A percentile compares a stretch with the other conserved stretches of the same genome.
These are phyloP conservation scores for Planoprotostelium fungivorum DNA, from an alignment of 78 protist species.

Conservation along the genomic window DNA sequence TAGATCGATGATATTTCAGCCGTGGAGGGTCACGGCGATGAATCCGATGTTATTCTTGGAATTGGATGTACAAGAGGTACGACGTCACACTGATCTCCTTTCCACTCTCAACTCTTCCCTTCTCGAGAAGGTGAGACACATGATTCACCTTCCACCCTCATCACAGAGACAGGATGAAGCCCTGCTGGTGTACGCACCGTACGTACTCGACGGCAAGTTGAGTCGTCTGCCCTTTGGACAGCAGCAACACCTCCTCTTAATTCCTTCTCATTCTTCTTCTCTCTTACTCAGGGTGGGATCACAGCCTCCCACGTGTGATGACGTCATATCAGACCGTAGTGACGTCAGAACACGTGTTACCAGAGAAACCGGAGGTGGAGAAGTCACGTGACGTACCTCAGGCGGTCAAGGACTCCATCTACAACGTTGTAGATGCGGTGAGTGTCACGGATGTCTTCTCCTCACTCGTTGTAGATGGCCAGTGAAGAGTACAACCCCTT, in stretches of 20 bases:
- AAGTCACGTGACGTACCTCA: background rate
- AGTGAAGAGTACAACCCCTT: background rate
- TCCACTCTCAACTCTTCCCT: background rate
- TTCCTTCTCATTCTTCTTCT: background rate
- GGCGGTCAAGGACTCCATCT: too few species aligned
- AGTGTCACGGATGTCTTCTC: background rate
- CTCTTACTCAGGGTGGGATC: background rate
- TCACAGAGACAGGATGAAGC: background rate
- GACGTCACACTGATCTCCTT: background rate
- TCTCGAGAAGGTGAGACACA: background rate
- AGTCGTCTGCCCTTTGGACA: background rate
- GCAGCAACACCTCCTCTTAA: background rate
- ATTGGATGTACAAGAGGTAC: background rate
- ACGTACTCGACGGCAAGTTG: background rate
- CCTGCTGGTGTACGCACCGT: background rate
- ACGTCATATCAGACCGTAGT: background rate
- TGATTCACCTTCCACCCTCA: background rate
- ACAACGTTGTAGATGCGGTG: too few species aligned
- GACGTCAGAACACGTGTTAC: background rate
- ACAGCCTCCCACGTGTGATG: background rate
- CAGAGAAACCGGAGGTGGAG: background rate
- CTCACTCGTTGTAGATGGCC: background rate
- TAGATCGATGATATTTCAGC: too few species aligned
- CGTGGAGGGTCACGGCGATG: background rate
- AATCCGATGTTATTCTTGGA: background rate